A percentile compares a stretch with the other conserved stretches of the same genome.
These are phyloP conservation scores for Fusarium sp. DNA, from an alignment of 2,329 filamentous ascomycete species.

Conservation along the genomic window DNA sequence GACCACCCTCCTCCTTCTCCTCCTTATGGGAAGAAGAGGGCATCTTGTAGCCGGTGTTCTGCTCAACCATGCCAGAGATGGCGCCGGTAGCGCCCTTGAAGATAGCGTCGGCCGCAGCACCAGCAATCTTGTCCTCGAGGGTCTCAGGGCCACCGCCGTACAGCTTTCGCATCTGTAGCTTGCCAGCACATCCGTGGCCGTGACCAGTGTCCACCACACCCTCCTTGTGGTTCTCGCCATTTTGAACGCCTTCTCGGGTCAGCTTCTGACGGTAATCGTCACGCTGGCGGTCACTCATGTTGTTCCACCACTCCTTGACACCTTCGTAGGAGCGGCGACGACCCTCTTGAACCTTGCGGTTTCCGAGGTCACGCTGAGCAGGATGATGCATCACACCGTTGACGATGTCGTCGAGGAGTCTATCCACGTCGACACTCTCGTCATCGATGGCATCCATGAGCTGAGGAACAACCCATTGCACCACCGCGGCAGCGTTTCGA, in stretches of 20 bases:
- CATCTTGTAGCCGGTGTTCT: constrained; percentile 58
- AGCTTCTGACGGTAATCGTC: constrained; percentile 78
- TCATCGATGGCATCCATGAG: constrained; percentile 90
- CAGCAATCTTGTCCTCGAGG: constrained; percentile 66
- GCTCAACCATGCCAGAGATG: constrained; percentile 58
- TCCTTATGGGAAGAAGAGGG: constrained; percentile 46
- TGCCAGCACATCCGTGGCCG: constrained; percentile 83
- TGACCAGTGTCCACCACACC: constrained; percentile 86
- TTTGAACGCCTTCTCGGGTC: constrained; percentile 79
- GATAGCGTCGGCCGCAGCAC: constrained; percentile 65
- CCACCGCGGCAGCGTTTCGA: constrained; percentile 79
- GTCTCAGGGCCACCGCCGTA: constrained; percentile 59
- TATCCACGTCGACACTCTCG: constrained; percentile 73
- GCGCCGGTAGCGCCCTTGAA: constrained; percentile 67
- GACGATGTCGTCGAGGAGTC: constrained; percentile 80
- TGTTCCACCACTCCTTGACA: constrained; percentile 84
- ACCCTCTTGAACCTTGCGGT: constrained; percentile 77
- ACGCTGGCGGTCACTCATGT: constrained; percentile 70
- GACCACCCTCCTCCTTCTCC: constrained; percentile 69
- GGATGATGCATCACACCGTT: constrained; percentile 89
- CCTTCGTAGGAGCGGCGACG: constrained; percentile 81
- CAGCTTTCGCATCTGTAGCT: constrained; percentile 80
- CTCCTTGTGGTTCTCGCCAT: constrained; percentile 86
- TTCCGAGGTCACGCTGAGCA: constrained; percentile 75
- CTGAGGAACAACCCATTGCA: constrained; percentile 89